Evolutionary conservation across 352 stramenopile species (phyloP), one percentile per base, ranked within the genome.

Genomic region (Globisporangium paddicum): DNA sequence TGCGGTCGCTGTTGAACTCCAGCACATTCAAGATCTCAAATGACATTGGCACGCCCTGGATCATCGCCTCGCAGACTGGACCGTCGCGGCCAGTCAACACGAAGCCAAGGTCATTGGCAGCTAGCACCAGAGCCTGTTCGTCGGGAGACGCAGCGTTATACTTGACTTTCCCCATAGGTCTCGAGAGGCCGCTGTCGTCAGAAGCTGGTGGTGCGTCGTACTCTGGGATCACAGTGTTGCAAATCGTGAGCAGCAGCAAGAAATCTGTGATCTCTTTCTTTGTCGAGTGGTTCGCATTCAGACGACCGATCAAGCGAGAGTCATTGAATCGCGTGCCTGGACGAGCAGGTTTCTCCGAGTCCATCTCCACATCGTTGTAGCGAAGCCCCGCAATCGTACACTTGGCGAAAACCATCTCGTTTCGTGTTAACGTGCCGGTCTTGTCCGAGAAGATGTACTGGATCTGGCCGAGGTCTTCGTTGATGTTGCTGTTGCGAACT

Each of bases 1-100:
- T 99, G 13, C 98, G 79, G 52, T 98, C 88, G 52, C 92, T 98
- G 69, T 98, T 98, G 77, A 99, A 99, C 68, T 99, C 97, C 49
- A 99, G 96, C 5, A 99, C 85, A 48, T 98, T 97, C 51, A 99
- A 70, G 56, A 99, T 89, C 55, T 93, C 72, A 77, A 93, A 99
- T 19, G 81, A 89, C 76, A 86, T 73, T 9, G 70, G 57, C 37
- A 65, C 58, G 6, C 86, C 86, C 49, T 86, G 83, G 58, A 95
- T 87, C 18, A 74, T 19, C 3, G 82, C 79, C 44, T 93, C 61
- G 44, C 83, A 93, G 9, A 89, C 77, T 16, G 73, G 62, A 3
- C 86, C 86, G 55, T 90, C 81, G 21, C 86, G 83, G 0, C 68
- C 76, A 9, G 71, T 63, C 16, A 95, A 63, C 21, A 90, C 74